Conservation (phyloP, 2,329 filamentous ascomycete genomes). For the Ophiostoma sp. region DNA sequence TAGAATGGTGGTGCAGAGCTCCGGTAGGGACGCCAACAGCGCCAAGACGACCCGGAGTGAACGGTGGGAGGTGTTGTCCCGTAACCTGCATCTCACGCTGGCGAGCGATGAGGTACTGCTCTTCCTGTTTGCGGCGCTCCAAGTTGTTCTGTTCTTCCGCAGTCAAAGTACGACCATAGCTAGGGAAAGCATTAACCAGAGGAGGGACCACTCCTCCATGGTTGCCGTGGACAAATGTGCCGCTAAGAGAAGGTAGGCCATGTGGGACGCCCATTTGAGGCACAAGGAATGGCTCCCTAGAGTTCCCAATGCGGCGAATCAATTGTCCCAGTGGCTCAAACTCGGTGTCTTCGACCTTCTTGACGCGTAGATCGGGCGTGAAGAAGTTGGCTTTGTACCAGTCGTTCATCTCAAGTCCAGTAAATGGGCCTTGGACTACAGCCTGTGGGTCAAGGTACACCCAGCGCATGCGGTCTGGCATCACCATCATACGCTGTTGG, state of each 20-base stretch:
- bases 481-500: constrained; percentile 87
- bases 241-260: constrained; percentile 58
- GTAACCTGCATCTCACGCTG: constrained; percentile 83
- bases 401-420: constrained; percentile 97
- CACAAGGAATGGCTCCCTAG: constrained; percentile 92
- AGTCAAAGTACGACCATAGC: constrained; percentile 91
- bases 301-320: constrained; percentile 93
- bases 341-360: constrained; percentile 86
- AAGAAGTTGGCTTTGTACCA: constrained; percentile 99
- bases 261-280: constrained; percentile 95
- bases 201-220: constrained; percentile 71
- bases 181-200: constrained; percentile 88
- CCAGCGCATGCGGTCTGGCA: constrained; percentile 99
- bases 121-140: constrained; percentile 93
- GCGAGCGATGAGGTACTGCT: constrained; percentile 92
- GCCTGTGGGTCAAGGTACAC: constrained; percentile 95
- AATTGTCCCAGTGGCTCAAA: constrained; percentile 94
- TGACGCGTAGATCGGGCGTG: constrained; percentile 86
- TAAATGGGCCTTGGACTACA: constrained; percentile 88
- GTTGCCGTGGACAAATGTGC: constrained; percentile 40
- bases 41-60: constrained; percentile 29
- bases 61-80: constrained; percentile 54
- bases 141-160: constrained; percentile 97
- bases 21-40: constrained; percentile 39
- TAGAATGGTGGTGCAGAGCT: constrained; percentile 82